These are phyloP conservation scores for Jacaranda copaia DNA, from an alignment of 257 asterid genomes.

Conservation along the genomic window DNA sequence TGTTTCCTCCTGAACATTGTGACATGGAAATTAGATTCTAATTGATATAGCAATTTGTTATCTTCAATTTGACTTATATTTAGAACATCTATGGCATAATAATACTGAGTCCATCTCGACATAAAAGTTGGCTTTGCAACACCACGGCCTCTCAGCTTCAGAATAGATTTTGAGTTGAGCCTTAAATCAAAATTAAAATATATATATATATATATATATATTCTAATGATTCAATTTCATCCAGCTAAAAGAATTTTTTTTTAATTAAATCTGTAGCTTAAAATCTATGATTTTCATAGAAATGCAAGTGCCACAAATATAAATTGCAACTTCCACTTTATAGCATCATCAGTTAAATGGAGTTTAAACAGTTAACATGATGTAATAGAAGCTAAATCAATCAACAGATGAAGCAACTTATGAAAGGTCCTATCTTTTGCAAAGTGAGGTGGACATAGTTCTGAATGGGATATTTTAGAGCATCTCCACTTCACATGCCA, in stretches of 20 bases:
- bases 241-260: neutral
- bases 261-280: neutral
- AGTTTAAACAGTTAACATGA: neutral
- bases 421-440: neutral
- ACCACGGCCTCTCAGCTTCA: neutral
- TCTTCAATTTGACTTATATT: neutral
- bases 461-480: neutral
- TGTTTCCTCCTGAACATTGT: slow-evolving; percentile 50
- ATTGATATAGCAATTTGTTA: neutral
- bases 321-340: neutral
- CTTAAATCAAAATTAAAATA: no score
- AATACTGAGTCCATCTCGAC: neutral
- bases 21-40: slow-evolving; percentile 35
- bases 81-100: neutral
- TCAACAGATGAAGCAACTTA: slow-evolving; percentile 5
- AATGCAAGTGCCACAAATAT: neutral
- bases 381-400: neutral
- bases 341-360: neutral
- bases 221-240: neutral
- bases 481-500: neutral
- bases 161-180: neutral
- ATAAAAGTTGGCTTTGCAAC: neutral
- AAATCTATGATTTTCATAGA: neutral
- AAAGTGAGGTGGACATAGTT: neutral
- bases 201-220: no score